Evolutionary conservation across 2,329 filamentous ascomycete genomes (phyloP), one percentile per base, ranked within the genome.

Genomic region (Niveomyces coronatus): DNA sequence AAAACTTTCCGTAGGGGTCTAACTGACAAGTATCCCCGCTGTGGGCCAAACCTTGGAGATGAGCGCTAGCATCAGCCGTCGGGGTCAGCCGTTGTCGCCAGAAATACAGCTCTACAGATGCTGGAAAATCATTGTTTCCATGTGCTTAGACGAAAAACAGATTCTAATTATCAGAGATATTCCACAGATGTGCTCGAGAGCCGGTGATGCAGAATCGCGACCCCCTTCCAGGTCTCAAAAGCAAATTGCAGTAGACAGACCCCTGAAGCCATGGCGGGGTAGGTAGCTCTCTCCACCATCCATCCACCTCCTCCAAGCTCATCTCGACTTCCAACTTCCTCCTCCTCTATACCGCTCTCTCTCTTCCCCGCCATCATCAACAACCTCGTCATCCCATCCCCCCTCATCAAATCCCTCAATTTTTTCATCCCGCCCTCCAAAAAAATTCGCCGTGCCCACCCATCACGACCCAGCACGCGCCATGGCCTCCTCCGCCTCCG

Each of bases 201-300:
- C 9, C 9, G 16, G 8, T 14, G n/a, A 15, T 29, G 16, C 13
- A 29, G 7, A 15, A 7, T 29, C 7, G n/a, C 8, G 7, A 34
- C 24, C 37, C 31, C 24, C 28, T 15, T 31, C 15, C n/a, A 10
- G 30, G 11, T 14, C n/a, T 28, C 8, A 28, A n/a, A 5, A 6
- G 6, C 9, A n/a, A 8, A 28, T 17, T n/a, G 24, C 15, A 39
- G 37, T 39, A 31, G 37, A 23, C 30, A 39, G 37, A 30, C 33
- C 37, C 30, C 31, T 28, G 19, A 19, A n/a, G 3, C 9, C 17
- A 34, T 39, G 37, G 37, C 37, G 37, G 37, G 37, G 37, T 39
- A 39, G 37, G 29, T 39, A 31, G 20, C 18, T 24, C 19, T 13
- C 14, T 5, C 3, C 5, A 17, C 22, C 30, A 16, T 29, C 18